A percentile compares a stretch with the other conserved stretches of the same genome.
These are phyloP conservation scores for Darksidea phi DNA, from an alignment of 495 filamentous ascomycete species.

Conservation along the genomic window DNA sequence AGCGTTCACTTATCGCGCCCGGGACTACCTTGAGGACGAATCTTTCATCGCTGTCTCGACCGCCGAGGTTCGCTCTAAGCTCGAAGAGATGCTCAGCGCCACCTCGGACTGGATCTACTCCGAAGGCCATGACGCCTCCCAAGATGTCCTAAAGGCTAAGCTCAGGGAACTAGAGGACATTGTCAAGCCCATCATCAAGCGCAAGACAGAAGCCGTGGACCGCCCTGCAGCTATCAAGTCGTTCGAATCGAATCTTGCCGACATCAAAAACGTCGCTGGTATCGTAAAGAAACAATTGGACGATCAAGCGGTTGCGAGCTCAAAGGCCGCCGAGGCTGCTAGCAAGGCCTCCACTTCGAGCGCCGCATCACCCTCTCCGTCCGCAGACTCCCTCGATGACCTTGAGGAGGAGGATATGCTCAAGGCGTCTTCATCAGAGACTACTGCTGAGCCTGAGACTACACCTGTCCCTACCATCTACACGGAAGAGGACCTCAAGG, in stretches of 20 bases:
- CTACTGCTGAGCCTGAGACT: slow-evolving; percentile 41
- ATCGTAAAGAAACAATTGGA: slow-evolving; percentile 51
- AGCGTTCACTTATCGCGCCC: slow-evolving; percentile 84
- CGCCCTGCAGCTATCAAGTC: slow-evolving; percentile 64
- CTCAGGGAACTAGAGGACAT: slow-evolving; percentile 71
- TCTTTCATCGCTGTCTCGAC: slow-evolving; percentile 71
- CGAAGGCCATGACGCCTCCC: slow-evolving; percentile 72
- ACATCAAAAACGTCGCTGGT: slow-evolving; percentile 55
- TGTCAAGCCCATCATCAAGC: slow-evolving; percentile 64
- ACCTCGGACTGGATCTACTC: slow-evolving; percentile 89
- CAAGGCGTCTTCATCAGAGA: slow-evolving; percentile 41
- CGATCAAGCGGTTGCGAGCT: slow-evolving; percentile 50
- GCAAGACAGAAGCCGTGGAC: slow-evolving; percentile 64
- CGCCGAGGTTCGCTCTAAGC: slow-evolving; percentile 55
- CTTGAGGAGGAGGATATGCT: slow-evolving; percentile 50
- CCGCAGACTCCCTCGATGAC: slow-evolving; percentile 56
- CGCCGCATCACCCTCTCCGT: slow-evolving; percentile 41
- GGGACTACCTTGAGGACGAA: slow-evolving; percentile 75
- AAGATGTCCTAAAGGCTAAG: slow-evolving; percentile 67
- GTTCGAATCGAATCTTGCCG: slow-evolving; percentile 61
- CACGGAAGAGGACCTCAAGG: slow-evolving; percentile 60
- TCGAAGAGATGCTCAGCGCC: slow-evolving; percentile 63
- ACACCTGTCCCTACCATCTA: slow-evolving; percentile 56
- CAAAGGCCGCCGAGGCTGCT: slow-evolving; percentile 44
- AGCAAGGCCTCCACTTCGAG: slow-evolving; percentile 48